These are phyloP conservation scores for Casuarina cunninghamiana DNA, from an alignment of 306 rosid species.

Conservation along the genomic window DNA sequence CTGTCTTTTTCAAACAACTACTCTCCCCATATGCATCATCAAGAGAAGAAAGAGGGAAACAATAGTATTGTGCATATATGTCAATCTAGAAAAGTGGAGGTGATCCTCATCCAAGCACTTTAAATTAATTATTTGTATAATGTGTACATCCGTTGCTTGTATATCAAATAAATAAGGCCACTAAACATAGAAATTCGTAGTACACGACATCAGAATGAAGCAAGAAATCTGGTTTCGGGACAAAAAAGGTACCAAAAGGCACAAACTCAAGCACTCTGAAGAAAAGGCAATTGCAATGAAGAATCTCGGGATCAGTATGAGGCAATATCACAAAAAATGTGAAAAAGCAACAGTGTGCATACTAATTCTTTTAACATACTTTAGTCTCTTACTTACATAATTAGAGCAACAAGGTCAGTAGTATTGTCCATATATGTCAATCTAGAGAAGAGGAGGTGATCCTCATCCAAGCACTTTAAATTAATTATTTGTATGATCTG, in stretches of 20 bases:
- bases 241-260: neutral
- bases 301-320: no score
- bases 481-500: neutral
- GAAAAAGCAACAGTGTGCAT: no score
- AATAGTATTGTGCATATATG: neutral
- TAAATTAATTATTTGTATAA: neutral
- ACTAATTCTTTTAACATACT: neutral
- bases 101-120: neutral
- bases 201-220: neutral
- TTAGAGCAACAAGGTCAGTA: neutral
- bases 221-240: neutral
- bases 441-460: neutral
- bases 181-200: neutral
- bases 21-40: neutral
- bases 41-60: neutral
- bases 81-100: neutral
- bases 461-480: neutral
- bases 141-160: neutral
- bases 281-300: no score
- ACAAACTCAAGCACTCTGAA: no score
- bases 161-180: neutral
- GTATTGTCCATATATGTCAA: neutral
- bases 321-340: no score
- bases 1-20: neutral
- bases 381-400: no score